Base-by-base conservation (phyloP, 2,329 filamentous ascomycete species). In the Colletotrichum godetiae region DNA sequence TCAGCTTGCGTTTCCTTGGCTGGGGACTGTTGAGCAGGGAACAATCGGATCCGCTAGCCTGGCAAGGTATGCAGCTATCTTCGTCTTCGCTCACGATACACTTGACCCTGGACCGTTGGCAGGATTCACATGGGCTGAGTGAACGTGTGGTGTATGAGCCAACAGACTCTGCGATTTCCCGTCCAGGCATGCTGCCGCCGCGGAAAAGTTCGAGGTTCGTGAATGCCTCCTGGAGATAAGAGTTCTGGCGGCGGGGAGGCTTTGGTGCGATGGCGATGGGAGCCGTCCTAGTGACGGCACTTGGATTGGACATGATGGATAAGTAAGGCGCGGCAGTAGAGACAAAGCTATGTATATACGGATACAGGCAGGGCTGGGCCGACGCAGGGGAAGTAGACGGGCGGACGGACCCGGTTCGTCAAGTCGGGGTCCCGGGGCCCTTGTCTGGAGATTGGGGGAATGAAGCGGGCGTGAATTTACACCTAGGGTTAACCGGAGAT, bases 1-100 rank as follows among this genome's bases (percentile, higher is more conserved):
- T 90, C 75, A 94, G 84, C 86, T 95, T 96, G 80, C 94, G 89
- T 86, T 97, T 97, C 78, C 94, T 90, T 70, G 93, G 92, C 79
- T 92, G 91, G 29, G 94, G 94, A 81, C 93, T 94, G 76, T 92
- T 91, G 63, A 92, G 88, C 80, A 95, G 91, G 56, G 94, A 95
- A 83, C 94, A 97, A 77, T 94, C 92, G 80, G 94, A 90, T 78
- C 92, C 92, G 82, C 92, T 92, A 81, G 92, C 91, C 80, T 94
- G 92, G 83, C 94, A 97, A 75, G 94, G 88, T 75, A 94, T 89
- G 82, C 94, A 97, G 76, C 88, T 86, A 52, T 88, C 87, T 77
- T 93, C 91, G 76, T 92, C 92, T 81, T 96, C 93, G 76, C 84
- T 85, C 80, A 94, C 89, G 75, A 95, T 91, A 84, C 94, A 97